Conservation (phyloP, 1,139 yeast species). For the Taphrina deformans region DNA sequence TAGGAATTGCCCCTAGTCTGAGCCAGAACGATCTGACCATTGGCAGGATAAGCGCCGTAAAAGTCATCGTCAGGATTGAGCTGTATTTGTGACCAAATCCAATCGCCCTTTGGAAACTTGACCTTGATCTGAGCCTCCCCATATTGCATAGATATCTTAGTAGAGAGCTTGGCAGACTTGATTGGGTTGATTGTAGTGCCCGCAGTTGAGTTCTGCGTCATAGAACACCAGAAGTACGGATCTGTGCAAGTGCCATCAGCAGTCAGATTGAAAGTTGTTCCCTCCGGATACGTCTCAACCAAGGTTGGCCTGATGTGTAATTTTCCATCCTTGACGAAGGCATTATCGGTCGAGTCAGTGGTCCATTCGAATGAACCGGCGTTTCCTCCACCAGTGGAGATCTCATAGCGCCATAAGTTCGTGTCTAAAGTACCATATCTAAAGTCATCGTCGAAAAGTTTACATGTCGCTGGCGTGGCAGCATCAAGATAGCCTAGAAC, state of each 20-base stretch:
- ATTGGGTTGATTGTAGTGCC: conserved; percentile 37
- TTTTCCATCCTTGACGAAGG: conserved; percentile 36
- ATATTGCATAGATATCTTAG: conserved; percentile 35
- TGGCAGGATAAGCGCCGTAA: conserved; percentile 39
- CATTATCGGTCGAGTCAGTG: conserved; percentile 33
- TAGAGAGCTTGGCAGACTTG: conserved; percentile 37
- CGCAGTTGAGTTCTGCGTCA: conserved; percentile 35
- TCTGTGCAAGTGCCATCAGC: conserved; percentile 37
- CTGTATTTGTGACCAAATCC: conserved; percentile 39
- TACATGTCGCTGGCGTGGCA: conserved; percentile 26
- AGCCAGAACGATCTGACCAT: conserved; percentile 38
- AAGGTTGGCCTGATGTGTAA: conserved; percentile 38
- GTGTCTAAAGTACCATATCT: conserved; percentile 29
- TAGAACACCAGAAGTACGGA: conserved; percentile 30
- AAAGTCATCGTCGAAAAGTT: conserved; percentile 36
- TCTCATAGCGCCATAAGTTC: conserved; percentile 35
- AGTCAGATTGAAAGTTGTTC: conserved; percentile 37
- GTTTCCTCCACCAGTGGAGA: conserved; percentile 38
- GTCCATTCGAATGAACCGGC: conserved; percentile 38
- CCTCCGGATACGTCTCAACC: conserved; percentile 36
- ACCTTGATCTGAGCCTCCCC: conserved; percentile 38
- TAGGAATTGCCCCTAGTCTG: conserved; percentile 38
- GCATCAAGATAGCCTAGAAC: conserved; percentile 23
- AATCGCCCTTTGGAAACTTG: conserved; percentile 38
- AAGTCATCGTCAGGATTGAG: conserved; percentile 36